phyloP scores from a whole-genome alignment of 805 yeast genomes.

The Ogataea pignaliae region DNA sequence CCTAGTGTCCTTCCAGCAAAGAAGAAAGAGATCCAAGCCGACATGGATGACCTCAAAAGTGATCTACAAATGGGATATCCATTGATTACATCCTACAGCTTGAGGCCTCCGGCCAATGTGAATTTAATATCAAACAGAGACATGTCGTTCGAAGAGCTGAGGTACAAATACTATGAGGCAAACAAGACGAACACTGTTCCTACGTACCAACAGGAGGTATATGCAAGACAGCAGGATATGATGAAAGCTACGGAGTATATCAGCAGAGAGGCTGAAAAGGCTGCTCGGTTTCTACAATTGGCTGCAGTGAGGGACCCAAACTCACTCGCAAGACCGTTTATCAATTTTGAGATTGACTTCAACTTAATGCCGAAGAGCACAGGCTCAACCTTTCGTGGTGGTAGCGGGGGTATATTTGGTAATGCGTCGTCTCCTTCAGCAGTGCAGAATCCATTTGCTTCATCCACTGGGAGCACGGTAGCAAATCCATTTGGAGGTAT shows the following conservation, averaged over 20 bases:
- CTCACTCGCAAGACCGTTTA: slow-evolving; percentile 28
- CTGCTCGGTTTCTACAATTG: slow-evolving; percentile 54
- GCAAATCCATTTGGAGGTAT: neutral
- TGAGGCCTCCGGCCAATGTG: slow-evolving; percentile 42
- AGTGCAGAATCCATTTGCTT: neutral
- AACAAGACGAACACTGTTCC: slow-evolving; percentile 31
- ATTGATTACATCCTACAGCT: slow-evolving; percentile 42
- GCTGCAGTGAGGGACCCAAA: slow-evolving; percentile 31
- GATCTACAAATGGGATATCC: slow-evolving; percentile 4
- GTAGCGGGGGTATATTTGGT: neutral
- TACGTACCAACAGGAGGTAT: slow-evolving; percentile 37
- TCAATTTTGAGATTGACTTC: slow-evolving; percentile 30
- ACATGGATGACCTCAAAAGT: slow-evolving; percentile 12
- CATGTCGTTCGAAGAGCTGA: slow-evolving; percentile 47
- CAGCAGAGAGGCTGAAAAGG: slow-evolving; percentile 38
- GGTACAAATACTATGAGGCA: slow-evolving; percentile 44
- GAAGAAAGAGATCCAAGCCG: slow-evolving; percentile 20
- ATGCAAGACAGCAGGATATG: slow-evolving; percentile 45
- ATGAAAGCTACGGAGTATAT: slow-evolving; percentile 36
- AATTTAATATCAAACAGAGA: slow-evolving; percentile 51
- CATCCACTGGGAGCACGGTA: neutral
- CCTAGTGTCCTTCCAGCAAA: neutral
- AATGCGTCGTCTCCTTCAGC: neutral
- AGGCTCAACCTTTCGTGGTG: slow-evolving; percentile 1
- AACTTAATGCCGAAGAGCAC: neutral